Conservation (phyloP, 371 early-diverging fungal genomes). For the Synchytrium microbalum region DNA sequence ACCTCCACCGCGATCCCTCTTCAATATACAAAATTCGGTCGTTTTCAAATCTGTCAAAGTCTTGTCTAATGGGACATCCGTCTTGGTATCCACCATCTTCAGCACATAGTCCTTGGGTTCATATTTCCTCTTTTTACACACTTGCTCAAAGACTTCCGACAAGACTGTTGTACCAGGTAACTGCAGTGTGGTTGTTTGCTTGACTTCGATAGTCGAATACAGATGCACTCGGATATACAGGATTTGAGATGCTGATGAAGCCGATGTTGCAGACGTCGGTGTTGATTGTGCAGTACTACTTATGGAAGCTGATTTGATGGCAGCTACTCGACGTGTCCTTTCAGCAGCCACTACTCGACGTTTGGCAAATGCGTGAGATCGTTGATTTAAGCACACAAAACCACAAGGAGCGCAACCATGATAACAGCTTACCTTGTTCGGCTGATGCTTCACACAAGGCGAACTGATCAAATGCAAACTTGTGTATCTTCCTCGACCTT, state of each 20-base stretch:
- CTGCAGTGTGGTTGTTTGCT: slow-evolving; percentile 82
- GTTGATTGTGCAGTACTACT: slow-evolving; percentile 17
- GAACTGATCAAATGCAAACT: slow-evolving; percentile 84
- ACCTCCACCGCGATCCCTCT: slow-evolving; percentile 55
- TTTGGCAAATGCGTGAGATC: not conserved
- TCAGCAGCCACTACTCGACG: slow-evolving; percentile 7
- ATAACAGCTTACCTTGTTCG: slow-evolving; percentile 50
- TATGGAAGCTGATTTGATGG: slow-evolving; percentile 11
- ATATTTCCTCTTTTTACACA: slow-evolving; percentile 79
- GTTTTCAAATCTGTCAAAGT: slow-evolving; percentile 61
- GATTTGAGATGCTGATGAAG: slow-evolving; percentile 37
- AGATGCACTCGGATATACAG: slow-evolving; percentile 53
- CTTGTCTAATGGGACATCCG: slow-evolving; percentile 66
- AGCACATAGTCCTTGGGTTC: slow-evolving; percentile 72
- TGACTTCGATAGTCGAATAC: slow-evolving; percentile 52
- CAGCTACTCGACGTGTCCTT: slow-evolving; percentile 21
- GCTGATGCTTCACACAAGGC: slow-evolving; percentile 76
- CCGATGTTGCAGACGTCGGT: slow-evolving; percentile 30
- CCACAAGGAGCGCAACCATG: not conserved
- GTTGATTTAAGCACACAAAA: not conserved
- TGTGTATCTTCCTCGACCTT: slow-evolving; percentile 70
- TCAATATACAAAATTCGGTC: slow-evolving; percentile 66
- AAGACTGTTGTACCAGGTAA: slow-evolving; percentile 66
- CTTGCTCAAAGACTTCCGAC: slow-evolving; percentile 69
- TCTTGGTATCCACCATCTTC: slow-evolving; percentile 66